Evolutionary conservation across 1,284 basidiomycete genomes (phyloP), one percentile per base, ranked within the genome.

Genomic region (Retiboletus fuscus): DNA sequence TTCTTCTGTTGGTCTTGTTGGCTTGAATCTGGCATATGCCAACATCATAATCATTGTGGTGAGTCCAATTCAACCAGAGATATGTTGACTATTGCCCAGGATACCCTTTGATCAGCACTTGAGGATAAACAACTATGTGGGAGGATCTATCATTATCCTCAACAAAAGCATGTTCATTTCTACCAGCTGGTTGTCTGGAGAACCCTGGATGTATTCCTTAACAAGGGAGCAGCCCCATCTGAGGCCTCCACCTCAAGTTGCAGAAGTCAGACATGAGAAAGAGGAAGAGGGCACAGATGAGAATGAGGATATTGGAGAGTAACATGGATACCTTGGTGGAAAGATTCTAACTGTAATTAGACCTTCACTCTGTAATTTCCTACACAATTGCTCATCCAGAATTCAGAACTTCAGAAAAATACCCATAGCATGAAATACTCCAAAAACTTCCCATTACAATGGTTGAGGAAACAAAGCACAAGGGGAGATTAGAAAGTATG

Each of bases 31-130:
- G 11, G 61, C 61, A 20, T 44, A 43, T 28, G 43, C 61, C 20
- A 62, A 62, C 26, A 44, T 62, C 43, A 62, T 62, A 43, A 44
- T 62, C 26, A 62, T 62, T 8, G 26, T 44, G 4, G 61, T 62
- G 20, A 26, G 61, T 44, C 16, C 16, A 11, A n/a, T 41, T 60
- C 24, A 30, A 22, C 39, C 16, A 15, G 24, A n/a, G n/a, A n/a
- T n/a, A n/a, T n/a, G n/a, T n/a, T n/a, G n/a, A n/a, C n/a, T n/a
- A n/a, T 41, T 34, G 1, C 12, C 11, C 61, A 75, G 69, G 66
- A 77, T 18, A 75, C 68, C 0, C n/a, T 68, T 0, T 77, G 76
- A 71, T 75, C 74, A 2, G 58, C 69, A 0, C 30, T 75, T 0
- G 68, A 76, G 0, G 62, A 76, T 3, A 55, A 76, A 22, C 73